Conservation (phyloP, 2,329 filamentous ascomycete species). For the Elsinoe australis region DNA sequence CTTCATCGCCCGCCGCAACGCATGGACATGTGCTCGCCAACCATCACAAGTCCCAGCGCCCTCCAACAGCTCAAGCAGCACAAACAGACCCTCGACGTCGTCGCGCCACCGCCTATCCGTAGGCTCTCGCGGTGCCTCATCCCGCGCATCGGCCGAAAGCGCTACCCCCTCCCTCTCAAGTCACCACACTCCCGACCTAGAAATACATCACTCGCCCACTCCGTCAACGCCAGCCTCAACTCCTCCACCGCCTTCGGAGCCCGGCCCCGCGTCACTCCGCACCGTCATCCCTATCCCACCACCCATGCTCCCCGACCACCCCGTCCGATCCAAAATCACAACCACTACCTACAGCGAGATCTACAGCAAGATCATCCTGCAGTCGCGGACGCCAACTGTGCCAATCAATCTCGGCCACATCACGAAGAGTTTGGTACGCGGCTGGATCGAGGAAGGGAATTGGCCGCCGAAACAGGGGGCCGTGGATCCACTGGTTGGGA, state of each 20-base stretch:
- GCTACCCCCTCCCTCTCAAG: conserved; percentile 34
- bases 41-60: background rate
- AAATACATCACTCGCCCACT: conserved; percentile 4
- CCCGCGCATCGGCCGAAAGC: conserved; percentile 7
- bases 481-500: conserved; percentile 38
- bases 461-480: conserved; percentile 66
- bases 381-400: conserved; percentile 71
- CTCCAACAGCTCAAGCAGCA: background rate
- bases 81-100: conserved; percentile 13
- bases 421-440: conserved; percentile 70
- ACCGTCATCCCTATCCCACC: conserved; percentile 61
- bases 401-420: conserved; percentile 83
- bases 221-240: conserved; percentile 19
- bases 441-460: conserved; percentile 88
- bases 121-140: conserved; percentile 20
- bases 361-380: conserved; percentile 80
- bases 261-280: conserved; percentile 22
- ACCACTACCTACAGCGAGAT: conserved; percentile 69
- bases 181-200: conserved; percentile 25
- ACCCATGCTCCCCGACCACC: conserved; percentile 67
- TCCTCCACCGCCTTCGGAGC: conserved; percentile 15
- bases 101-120: conserved; percentile 17
- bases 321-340: conserved; percentile 68
- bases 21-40: conserved; percentile 66
- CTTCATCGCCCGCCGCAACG: conserved; percentile 68